phyloP scores from a whole-genome alignment of 441 rosid species.

The Syzygium syzygioides region DNA sequence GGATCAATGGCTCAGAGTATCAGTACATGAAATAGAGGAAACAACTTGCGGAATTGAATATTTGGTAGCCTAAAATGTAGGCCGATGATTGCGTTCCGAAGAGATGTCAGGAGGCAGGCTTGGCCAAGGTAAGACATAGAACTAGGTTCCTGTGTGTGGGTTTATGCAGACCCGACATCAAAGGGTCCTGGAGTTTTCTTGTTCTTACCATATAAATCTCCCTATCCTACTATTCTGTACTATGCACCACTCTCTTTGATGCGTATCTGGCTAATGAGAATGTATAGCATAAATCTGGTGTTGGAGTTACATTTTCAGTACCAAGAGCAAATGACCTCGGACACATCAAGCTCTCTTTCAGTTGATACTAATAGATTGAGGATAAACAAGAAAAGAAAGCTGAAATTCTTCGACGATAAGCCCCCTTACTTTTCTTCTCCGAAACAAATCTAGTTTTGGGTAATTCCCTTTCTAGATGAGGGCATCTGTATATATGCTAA shows the following conservation, averaged over 20 bases:
- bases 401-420: neutral
- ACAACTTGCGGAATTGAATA: neutral
- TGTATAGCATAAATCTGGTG: neutral
- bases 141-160: neutral
- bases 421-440: neutral
- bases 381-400: neutral
- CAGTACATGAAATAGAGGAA: neutral
- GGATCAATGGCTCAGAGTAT: neutral
- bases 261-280: conserved; percentile 1
- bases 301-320: conserved; percentile 10
- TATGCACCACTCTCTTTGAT: neutral
- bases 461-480: neutral
- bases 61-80: neutral
- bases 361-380: conserved; percentile 10
- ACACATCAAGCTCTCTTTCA: conserved; percentile 14
- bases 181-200: neutral
- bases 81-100: neutral
- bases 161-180: neutral
- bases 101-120: neutral
- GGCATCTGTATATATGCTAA: conserved; percentile 40
- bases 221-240: neutral
- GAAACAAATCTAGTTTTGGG: conserved; percentile 13
- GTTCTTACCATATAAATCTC: neutral
- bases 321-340: conserved; percentile 9
- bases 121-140: neutral